Base-by-base conservation (phyloP, 2,329 filamentous ascomycete species). In the Chrysosporium keratinophilum region DNA sequence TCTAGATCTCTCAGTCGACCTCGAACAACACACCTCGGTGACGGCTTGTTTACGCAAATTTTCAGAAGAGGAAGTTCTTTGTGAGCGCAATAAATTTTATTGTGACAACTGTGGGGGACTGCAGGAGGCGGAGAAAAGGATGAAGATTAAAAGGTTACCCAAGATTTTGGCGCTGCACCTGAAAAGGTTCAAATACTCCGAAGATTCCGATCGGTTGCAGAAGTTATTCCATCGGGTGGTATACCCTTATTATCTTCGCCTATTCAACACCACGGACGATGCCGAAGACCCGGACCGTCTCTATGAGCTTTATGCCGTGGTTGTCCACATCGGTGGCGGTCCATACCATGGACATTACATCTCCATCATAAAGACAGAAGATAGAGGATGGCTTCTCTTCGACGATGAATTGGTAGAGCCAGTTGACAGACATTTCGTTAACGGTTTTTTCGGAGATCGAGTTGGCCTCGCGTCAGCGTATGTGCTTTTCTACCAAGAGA, bases 391-490 rank as follows among this genome's bases (percentile, higher is more conserved):
- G 93, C 74, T 98, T 41, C 74, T 98, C 5, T 98, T 98, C 62
- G 93, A 98, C 62, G 93, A 98, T 64, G 93, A 98, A 71, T 89
- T 97, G 82, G 93, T 98, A 3, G 93, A 98, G 68, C 93, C 93
- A 0, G 93, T 98, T 4, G 89, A 96, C 69, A 96, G 96, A 70
- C 84, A 87, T 65, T 98, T 94, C 65, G 93, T 98, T 37, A 82
- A 85, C 60, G 96, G 95, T 67, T 98, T 98, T 71, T 98, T 98
- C 63, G 93, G 93, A 14, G 93, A 96, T 66, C 88, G 87, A 64
- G 84, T 85, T 0, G 89, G 88, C 2, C 81, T 94, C 68, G 93
- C 93, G 9, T 96, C 90, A 63, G 93, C 93, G 31, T 98, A 98
- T 64, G 90, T 98, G 14, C 75, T 98, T 9, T 98, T 98, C 69